These are phyloP conservation scores for Yamadazyma akitaensis DNA, from an alignment of 805 yeast species.

Conservation along the genomic window DNA sequence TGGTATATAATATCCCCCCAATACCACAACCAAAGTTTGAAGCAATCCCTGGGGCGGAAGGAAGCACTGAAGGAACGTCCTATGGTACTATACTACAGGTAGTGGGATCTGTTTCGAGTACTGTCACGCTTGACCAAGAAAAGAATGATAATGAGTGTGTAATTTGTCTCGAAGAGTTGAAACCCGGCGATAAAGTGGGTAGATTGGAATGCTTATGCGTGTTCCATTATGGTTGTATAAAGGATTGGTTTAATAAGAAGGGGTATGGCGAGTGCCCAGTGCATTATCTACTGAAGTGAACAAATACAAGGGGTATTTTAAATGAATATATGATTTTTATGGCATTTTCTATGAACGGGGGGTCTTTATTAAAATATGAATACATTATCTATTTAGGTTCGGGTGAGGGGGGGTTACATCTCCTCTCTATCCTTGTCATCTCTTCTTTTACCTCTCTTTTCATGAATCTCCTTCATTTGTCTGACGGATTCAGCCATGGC, in stretches of 20 bases:
- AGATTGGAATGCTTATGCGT: conserved; percentile 92
- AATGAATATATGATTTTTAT: neutral
- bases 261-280: conserved; percentile 88
- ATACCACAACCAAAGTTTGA: conserved; percentile 40
- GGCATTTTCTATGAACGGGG: too few species aligned
- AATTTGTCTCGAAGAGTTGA: conserved; percentile 86
- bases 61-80: conserved; percentile 16
- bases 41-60: conserved; percentile 19
- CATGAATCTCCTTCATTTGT: conserved; percentile 67
- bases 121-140: conserved; percentile 17
- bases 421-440: conserved; percentile 24
- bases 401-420: neutral
- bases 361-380: too few species aligned
- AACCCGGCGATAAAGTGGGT: conserved; percentile 85
- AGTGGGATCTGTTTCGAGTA: conserved; percentile 22
- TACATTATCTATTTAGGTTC: too few species aligned
- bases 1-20: conserved; percentile 65
- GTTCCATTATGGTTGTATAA: conserved; percentile 87
- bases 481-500: conserved; percentile 89
- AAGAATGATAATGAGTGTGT: conserved; percentile 66
- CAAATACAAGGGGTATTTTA: too few species aligned
- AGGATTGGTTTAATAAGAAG: conserved; percentile 84
- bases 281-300: conserved; percentile 44
- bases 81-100: conserved; percentile 15
- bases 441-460: conserved; percentile 19